Evolutionary conservation across 2,329 filamentous ascomycete genomes (phyloP), one percentile per base, ranked within the genome.

Genomic region (Myriangium duriaei): DNA sequence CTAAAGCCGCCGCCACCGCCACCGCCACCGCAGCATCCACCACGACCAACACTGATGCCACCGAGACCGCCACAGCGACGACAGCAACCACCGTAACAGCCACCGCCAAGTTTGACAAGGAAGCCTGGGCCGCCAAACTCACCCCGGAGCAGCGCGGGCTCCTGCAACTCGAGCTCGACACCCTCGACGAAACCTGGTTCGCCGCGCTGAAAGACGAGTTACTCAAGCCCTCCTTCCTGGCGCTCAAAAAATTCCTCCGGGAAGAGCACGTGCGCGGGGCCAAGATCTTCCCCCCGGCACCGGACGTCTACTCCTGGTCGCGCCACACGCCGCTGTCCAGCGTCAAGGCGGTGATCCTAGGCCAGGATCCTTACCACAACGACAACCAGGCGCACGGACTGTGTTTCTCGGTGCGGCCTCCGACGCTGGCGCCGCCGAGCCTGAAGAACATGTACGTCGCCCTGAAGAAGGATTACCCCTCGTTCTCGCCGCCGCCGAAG

Each of bases 351-450:
- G 87, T 98, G 43, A 86, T 98, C 53, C 62, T 96, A 39, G 91
- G 91, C 47, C 91, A 98, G 64, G 91, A 98, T 57, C 91, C 91
- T 2, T 98, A 98, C 60, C 91, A 98, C 66, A 93, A 93, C 58
- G 60, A 76, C 57, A 92, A 92, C 60, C 91, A 98, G 68, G 91
- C 91, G 35, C 91, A 96, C 59, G 91, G 91, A 30, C 77, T 98
- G 42, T 88, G 83, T 56, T 98, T 98, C 69, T 94, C 85, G 33
- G 87, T 96, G 39, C 82, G 83, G 7, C 79, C 88, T 3, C 91
- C 91, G 0, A 93, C 85, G 0, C 74, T 75, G 3, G 85, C 88
- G 1, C 91, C 91, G 0, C 87, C 88, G 0, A 94, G 85, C 1
- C 76, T 98, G 11, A 75, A 76, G 51, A 98, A 98, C 63, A 95